A percentile compares a stretch with the other conserved stretches of the same genome.
These are phyloP conservation scores for Globisporangium orthogonon DNA, from an alignment of 352 stramenopile species.

Conservation along the genomic window DNA sequence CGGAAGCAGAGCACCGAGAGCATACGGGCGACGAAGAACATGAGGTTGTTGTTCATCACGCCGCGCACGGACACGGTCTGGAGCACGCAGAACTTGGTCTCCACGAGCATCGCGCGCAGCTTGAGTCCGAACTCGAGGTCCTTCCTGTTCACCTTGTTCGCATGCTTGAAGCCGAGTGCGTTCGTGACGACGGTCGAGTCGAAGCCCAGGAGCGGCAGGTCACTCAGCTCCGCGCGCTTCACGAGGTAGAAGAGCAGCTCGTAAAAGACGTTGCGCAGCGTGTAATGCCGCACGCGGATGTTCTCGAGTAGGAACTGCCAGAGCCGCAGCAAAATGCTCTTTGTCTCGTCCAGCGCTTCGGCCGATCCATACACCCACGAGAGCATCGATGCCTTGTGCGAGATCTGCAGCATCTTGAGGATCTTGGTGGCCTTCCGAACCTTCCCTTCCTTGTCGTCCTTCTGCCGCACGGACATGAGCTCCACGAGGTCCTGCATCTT, in stretches of 20 bases:
- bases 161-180: slow-evolving; percentile 60
- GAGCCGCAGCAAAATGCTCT: slow-evolving; percentile 76
- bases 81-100: slow-evolving; percentile 86
- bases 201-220: slow-evolving; percentile 78
- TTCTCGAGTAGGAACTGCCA: slow-evolving; percentile 89
- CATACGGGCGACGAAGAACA: slow-evolving; percentile 88
- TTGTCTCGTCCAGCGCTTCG: slow-evolving; percentile 82
- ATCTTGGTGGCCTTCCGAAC: slow-evolving; percentile 89
- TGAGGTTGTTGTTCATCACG: slow-evolving; percentile 90
- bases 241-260: slow-evolving; percentile 87
- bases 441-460: slow-evolving; percentile 88
- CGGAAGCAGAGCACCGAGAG: slow-evolving; percentile 84
- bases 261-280: slow-evolving; percentile 86
- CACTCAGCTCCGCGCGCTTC: slow-evolving; percentile 81
- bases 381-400: slow-evolving; percentile 87
- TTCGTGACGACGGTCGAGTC: slow-evolving; percentile 65
- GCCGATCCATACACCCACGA: slow-evolving; percentile 84
- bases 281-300: slow-evolving; percentile 88
- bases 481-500: slow-evolving; percentile 88
- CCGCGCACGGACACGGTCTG: slow-evolving; percentile 83
- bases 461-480: slow-evolving; percentile 82
- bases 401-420: slow-evolving; percentile 86
- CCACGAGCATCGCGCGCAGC: slow-evolving; percentile 82
- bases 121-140: slow-evolving; percentile 84
- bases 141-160: slow-evolving; percentile 70